A percentile compares a stretch with the other conserved stretches of the same genome.
These are phyloP conservation scores for Kokia cookei DNA, from an alignment of 441 rosid genomes.

Conservation along the genomic window DNA sequence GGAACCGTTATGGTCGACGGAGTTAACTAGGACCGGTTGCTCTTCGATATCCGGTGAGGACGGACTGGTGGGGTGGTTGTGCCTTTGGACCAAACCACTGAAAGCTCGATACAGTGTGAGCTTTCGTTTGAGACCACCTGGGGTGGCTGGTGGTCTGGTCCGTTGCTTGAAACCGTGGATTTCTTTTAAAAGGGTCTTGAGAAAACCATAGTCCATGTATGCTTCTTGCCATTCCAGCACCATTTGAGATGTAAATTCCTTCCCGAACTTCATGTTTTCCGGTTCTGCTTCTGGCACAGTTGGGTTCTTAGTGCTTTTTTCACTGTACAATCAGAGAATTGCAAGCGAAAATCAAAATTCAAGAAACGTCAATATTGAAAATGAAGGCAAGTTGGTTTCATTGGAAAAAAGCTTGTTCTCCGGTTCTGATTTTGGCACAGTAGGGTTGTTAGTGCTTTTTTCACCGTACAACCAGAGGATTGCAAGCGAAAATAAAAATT, in stretches of 20 bases:
- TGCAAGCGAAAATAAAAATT: background rate
- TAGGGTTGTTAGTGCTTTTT: background rate
- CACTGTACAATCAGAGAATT: background rate
- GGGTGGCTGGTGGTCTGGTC: slow-evolving; percentile 21
- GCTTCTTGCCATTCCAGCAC: slow-evolving; percentile 89
- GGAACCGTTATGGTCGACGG: slow-evolving; percentile 23
- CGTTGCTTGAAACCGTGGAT: slow-evolving; percentile 35
- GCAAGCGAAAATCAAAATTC: background rate
- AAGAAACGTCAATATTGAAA: background rate
- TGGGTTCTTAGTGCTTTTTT: background rate
- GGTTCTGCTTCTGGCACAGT: background rate
- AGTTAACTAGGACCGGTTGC: slow-evolving; percentile 33
- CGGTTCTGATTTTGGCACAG: background rate
- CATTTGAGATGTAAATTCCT: slow-evolving; percentile 64
- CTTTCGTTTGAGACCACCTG: slow-evolving; percentile 10
- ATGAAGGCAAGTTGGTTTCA: background rate
- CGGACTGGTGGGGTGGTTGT: background rate
- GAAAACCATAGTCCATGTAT: slow-evolving; percentile 52
- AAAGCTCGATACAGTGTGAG: slow-evolving; percentile 48
- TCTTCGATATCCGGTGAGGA: slow-evolving; percentile 38
- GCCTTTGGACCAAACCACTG: slow-evolving; percentile 47
- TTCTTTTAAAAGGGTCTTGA: slow-evolving; percentile 52
- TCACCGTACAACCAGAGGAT: no score
- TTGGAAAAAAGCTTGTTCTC: background rate
- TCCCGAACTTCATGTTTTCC: slow-evolving; percentile 64